phyloP scores from a whole-genome alignment of 768 basidiomycete genomes.

The Hirschioporus abietinus region DNA sequence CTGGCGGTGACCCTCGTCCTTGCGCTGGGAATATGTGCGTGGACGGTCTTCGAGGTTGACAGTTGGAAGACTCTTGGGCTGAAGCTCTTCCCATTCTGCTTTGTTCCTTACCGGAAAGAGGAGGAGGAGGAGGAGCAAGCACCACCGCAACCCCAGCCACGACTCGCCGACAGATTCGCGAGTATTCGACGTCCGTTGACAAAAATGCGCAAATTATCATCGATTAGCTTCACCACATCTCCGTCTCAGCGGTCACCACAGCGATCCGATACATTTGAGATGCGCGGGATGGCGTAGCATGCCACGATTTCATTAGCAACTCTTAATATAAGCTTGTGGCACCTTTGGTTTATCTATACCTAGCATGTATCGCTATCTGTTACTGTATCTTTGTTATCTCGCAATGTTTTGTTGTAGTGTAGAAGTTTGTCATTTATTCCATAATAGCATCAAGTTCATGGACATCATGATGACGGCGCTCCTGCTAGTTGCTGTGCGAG shows the following conservation, averaged over 20 bases:
- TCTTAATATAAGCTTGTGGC: too few relatives aligned
- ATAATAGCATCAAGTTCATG: too few relatives aligned
- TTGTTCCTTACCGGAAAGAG: not conserved
- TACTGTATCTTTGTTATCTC: too few relatives aligned
- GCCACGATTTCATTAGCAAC: too few relatives aligned
- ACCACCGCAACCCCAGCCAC: not conserved
- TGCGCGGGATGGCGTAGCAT: not conserved
- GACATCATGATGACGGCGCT: too few relatives aligned
- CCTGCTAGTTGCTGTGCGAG: constrained; percentile 35
- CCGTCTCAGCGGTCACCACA: not conserved
- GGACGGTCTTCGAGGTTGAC: not conserved
- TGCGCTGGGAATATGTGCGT: not conserved
- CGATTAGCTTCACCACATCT: not conserved
- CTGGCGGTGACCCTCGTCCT: not conserved
- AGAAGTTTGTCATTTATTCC: too few relatives aligned
- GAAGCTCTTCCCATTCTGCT: not conserved
- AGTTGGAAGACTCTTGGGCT: not conserved
- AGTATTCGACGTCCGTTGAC: not conserved
- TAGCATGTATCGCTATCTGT: too few relatives aligned
- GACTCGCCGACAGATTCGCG: not conserved
- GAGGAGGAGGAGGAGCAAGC: not conserved
- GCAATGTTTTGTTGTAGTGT: too few relatives aligned
- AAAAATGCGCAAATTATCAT: not conserved
- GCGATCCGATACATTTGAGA: not conserved
- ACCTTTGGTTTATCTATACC: too few relatives aligned